phyloP scores from a whole-genome alignment of 2,329 filamentous ascomycete genomes.

The Fusarium chlamydosporum region DNA sequence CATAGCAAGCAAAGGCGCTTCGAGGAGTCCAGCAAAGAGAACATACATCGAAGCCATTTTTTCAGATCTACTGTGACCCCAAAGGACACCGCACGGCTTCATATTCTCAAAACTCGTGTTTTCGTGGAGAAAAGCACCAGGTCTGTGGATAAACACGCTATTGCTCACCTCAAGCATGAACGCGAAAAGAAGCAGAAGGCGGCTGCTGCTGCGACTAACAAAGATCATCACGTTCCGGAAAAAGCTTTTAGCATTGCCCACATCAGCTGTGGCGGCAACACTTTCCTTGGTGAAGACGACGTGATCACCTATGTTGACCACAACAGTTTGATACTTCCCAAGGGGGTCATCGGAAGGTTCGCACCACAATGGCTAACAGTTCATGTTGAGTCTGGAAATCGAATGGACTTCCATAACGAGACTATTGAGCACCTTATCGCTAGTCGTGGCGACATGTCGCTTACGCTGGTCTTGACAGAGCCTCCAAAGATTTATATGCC shows the following conservation, averaged over 20 bases:
- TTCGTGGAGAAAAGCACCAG: constrained; percentile 56
- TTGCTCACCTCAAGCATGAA: constrained; percentile 51
- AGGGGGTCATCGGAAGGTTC: constrained; percentile 20
- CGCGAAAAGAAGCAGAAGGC: constrained; percentile 48
- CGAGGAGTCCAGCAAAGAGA: constrained; percentile 12
- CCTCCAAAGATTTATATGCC: constrained; percentile 64
- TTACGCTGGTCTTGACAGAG: constrained; percentile 67
- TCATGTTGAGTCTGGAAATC: not conserved
- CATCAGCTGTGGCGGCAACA: constrained; percentile 64
- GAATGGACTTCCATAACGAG: constrained; percentile 65
- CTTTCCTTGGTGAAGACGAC: constrained; percentile 54
- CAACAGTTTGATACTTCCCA: constrained; percentile 37
- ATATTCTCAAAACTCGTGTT: constrained; percentile 51
- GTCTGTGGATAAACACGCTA: constrained; percentile 40
- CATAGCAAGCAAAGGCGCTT: constrained; percentile 52
- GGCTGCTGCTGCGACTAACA: not conserved
- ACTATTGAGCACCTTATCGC: constrained; percentile 63
- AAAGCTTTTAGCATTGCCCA: constrained; percentile 36
- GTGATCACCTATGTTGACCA: constrained; percentile 62
- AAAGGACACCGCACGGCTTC: constrained; percentile 50
- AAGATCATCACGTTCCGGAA: constrained; percentile 41
- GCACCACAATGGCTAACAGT: constrained; percentile 38
- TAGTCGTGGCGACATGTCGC: constrained; percentile 53
- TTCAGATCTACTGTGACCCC: constrained; percentile 1
- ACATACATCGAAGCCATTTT: not conserved